Base-by-base conservation (phyloP, 2,329 filamentous ascomycete genomes). In the Sporothrix mexicana region DNA sequence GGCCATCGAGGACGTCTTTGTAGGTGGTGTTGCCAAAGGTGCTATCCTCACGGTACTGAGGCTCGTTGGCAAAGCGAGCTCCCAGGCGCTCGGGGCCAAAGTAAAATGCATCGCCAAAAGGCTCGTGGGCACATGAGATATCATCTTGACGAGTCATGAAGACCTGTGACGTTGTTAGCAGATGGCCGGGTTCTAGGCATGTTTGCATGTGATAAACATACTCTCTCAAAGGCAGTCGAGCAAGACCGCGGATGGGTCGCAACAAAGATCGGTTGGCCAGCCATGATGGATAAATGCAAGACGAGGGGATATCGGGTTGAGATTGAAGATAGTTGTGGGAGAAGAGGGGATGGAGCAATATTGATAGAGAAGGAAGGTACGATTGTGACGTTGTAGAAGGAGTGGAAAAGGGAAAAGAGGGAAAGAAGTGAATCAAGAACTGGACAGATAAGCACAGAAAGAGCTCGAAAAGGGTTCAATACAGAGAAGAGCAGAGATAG, bases 91-190 rank as follows among this genome's bases (percentile, higher is more conserved):
- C 96, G 7, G 95, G 95, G 70, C 96, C 95, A 80, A 92, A 98
- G 84, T 98, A 98, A 80, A 95, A 98, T 74, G 95, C 93, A 83
- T 98, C 96, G 71, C 95, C 95, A 82, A 98, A 98, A 5, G 96
- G 96, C 84, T 99, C 96, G 82, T 98, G 96, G 77, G 96, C 87
- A 80, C 93, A 97, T 78, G 91, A 87, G 74, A 98, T 88, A 71
- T 87, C 90, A 79, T 97, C 91, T 77, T 89, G 88, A 77, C 94
- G 92, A 78, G 95, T 97, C 95, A 98, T 98, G 82, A 99, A 98
- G 76, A 98, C 95, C 93, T 96, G 77, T 6, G 66, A 53, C 6
- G 25, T 3, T 25, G 51, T 55, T 17, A 23, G 23, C 3, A 41
- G 1, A 17, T 25, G 69, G 53, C 36, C 41, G 61, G 15, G 7